These are phyloP conservation scores for Theileria parva DNA, from an alignment of 169 alveolate genomes.

Conservation along the genomic window DNA sequence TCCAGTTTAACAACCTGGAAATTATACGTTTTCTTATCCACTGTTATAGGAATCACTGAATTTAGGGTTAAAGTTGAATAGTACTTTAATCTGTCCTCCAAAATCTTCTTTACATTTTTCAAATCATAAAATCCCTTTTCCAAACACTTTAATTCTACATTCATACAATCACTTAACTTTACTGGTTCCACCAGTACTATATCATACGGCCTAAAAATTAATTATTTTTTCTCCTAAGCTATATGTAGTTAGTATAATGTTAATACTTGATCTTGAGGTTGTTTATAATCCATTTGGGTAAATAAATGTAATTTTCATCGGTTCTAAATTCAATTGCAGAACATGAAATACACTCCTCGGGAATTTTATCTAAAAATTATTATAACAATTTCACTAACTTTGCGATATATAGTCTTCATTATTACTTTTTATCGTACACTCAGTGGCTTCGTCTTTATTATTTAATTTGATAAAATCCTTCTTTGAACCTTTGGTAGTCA, in stretches of 20 bases:
- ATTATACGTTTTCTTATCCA: slow-evolving; percentile 35
- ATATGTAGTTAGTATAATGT: neutral
- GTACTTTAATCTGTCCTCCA: slow-evolving; percentile 64
- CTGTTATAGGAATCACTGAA: slow-evolving; percentile 53
- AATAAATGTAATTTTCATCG: slow-evolving; percentile 57
- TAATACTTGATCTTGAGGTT: slow-evolving; percentile 43
- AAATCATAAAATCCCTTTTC: slow-evolving; percentile 40
- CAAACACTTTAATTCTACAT: slow-evolving; percentile 39
- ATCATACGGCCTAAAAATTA: slow-evolving; percentile 49
- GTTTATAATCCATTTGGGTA: slow-evolving; percentile 69
- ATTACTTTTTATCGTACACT: neutral
- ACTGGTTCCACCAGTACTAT: slow-evolving; percentile 39
- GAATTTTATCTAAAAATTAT: slow-evolving; percentile 33
- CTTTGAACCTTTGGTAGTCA: neutral
- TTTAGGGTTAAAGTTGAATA: slow-evolving; percentile 58
- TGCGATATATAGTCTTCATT: slow-evolving; percentile 3
- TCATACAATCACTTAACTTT: slow-evolving; percentile 44
- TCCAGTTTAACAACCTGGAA: slow-evolving; percentile 39
- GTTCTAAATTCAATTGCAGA: slow-evolving; percentile 55
- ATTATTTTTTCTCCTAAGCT: neutral
- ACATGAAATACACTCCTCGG: slow-evolving; percentile 57
- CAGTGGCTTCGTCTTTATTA: neutral
- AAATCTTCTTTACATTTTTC: slow-evolving; percentile 39
- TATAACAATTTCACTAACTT: slow-evolving; percentile 2
- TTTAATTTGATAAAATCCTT: neutral